Conservation (phyloP, 2,329 filamentous ascomycete genomes). For the Botryosphaeria dothidea region DNA sequence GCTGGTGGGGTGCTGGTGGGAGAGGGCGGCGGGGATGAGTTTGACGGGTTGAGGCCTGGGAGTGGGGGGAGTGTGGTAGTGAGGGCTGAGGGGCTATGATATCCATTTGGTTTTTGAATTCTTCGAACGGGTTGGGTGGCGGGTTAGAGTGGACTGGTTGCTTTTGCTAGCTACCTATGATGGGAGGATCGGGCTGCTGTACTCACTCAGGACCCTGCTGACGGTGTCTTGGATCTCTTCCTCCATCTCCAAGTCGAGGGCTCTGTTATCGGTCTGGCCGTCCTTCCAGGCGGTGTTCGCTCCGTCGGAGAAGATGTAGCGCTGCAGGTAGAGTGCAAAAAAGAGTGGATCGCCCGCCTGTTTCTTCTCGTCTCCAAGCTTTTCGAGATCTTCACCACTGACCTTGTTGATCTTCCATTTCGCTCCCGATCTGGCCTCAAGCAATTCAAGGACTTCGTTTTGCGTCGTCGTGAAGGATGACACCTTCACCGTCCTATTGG, state of each 20-base stretch:
- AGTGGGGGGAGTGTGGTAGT: neutral
- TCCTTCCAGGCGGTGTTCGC: neutral
- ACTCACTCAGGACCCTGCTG: neutral
- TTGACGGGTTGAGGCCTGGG: neutral
- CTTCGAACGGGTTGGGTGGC: too few species aligned
- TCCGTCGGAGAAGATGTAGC: neutral
- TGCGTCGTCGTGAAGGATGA: constrained; percentile 61
- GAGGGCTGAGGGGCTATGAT: neutral
- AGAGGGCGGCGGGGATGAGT: neutral
- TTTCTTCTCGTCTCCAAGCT: neutral
- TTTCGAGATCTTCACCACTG: neutral
- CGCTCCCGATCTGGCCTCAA: constrained; percentile 54
- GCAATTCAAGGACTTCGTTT: constrained; percentile 54
- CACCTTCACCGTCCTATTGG: constrained; percentile 60
- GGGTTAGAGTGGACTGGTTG: too few species aligned
- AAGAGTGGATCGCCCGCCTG: neutral
- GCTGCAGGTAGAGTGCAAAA: neutral
- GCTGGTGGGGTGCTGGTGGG: neutral
- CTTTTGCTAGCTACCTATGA: neutral
- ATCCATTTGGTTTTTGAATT: neutral
- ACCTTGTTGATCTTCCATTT: constrained; percentile 51
- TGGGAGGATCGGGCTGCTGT: neutral
- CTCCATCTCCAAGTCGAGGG: neutral
- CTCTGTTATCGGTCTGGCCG: neutral
- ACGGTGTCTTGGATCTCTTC: neutral